These are phyloP conservation scores for Testicularia cyperi DNA, from an alignment of 1,284 basidiomycete species.

Conservation along the genomic window DNA sequence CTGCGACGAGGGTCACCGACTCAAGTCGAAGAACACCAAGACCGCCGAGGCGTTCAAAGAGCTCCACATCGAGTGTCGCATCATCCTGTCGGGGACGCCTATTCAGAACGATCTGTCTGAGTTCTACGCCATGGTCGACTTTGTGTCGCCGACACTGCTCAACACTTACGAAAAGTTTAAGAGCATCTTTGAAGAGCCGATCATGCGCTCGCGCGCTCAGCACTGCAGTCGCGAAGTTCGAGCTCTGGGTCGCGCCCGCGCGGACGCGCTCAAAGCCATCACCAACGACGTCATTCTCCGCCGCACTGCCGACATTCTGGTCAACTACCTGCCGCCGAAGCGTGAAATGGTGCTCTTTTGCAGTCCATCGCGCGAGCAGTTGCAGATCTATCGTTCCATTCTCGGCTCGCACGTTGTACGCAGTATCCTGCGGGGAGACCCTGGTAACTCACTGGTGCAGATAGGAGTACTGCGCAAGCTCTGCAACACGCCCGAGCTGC, in stretches of 20 bases:
- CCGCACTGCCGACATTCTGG: constrained; percentile 71
- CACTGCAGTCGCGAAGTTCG: constrained; percentile 72
- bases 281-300: constrained; percentile 86
- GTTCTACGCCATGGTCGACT: constrained; percentile 94
- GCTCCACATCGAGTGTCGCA: constrained; percentile 71
- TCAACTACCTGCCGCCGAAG: constrained; percentile 86
- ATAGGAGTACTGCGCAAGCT: constrained; percentile 70
- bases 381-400: constrained; percentile 76
- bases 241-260: constrained; percentile 70
- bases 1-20: constrained; percentile 94
- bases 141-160: constrained; percentile 86
- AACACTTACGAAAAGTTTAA: constrained; percentile 61
- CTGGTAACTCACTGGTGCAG: constrained; percentile 45
- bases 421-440: constrained; percentile 38
- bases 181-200: constrained; percentile 79
- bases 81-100: constrained; percentile 91
- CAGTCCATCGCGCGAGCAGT: constrained; percentile 66
- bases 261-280: constrained; percentile 67
- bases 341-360: constrained; percentile 64
- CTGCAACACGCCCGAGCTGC: constrained; percentile 85
- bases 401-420: constrained; percentile 42
- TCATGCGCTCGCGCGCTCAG: constrained; percentile 80
- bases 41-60: constrained; percentile 84
- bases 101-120: constrained; percentile 93
- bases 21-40: constrained; percentile 90